Evolutionary conservation across 1,284 basidiomycete genomes (phyloP).

Genomic region (Mixia osmundae): DNA sequence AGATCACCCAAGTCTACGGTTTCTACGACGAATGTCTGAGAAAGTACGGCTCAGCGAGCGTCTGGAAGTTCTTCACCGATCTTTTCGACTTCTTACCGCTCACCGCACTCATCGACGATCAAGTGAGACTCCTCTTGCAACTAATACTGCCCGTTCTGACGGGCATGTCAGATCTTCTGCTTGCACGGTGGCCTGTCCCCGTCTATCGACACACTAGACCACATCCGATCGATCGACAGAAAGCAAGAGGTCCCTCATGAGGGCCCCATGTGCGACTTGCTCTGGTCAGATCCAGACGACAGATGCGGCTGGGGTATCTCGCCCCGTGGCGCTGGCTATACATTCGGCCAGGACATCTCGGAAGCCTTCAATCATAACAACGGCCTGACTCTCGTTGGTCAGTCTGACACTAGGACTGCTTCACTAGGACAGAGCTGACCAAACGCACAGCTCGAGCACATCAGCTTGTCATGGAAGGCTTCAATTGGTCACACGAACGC

Average conservation of each 20-base stretch:
- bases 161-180: conserved; percentile 37
- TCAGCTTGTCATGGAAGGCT: conserved; percentile 97
- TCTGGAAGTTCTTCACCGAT: conserved; percentile 99
- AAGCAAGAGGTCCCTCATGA: conserved; percentile 98
- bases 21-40: conserved; percentile 99
- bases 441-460: conserved; percentile 48
- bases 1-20: conserved; percentile 99
- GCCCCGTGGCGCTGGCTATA: conserved; percentile 94
- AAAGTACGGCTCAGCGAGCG: conserved; percentile 98
- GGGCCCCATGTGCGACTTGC: conserved; percentile 94
- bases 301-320: conserved; percentile 99
- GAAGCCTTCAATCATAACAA: conserved; percentile 99
- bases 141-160: neutral
- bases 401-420: neutral
- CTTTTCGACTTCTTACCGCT: conserved; percentile 94
- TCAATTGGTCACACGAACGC: conserved; percentile 92
- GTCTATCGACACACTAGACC: conserved; percentile 97
- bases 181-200: conserved; percentile 94
- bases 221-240: conserved; percentile 91
- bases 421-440: neutral
- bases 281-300: conserved; percentile 99
- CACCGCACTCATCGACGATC: conserved; percentile 92
- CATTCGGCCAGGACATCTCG: conserved; percentile 96
- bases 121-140: conserved; percentile 36
- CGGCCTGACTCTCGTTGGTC: conserved; percentile 65